phyloP scores from a whole-genome alignment of 192 early-diverging fungal genomes.

The Spinellus fusiger region DNA sequence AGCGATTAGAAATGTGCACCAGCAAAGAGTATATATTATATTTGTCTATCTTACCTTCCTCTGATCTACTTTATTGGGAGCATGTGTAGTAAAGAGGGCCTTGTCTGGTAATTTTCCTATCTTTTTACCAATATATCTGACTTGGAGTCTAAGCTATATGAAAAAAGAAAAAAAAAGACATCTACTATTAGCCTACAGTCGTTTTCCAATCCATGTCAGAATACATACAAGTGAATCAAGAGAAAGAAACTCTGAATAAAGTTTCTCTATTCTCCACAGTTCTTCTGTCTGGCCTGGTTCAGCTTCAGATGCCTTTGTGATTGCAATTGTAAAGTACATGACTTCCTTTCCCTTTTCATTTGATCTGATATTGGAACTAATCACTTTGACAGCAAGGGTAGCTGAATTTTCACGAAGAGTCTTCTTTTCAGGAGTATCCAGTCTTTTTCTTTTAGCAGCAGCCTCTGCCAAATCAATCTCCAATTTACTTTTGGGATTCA shows the following conservation, averaged over 20 bases:
- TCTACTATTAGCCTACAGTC: too few species aligned
- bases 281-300: constrained; percentile 32
- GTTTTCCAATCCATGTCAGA: too few species aligned
- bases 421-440: neutral
- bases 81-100: constrained; percentile 70
- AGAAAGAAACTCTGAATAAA: constrained; percentile 75
- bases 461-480: too few species aligned
- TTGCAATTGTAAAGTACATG: constrained; percentile 49
- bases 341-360: constrained; percentile 79
- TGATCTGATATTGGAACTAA: constrained; percentile 54
- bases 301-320: constrained; percentile 21
- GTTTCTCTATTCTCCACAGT: constrained; percentile 82
- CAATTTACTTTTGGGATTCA: too few species aligned
- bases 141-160: constrained; percentile 17
- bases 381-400: constrained; percentile 28
- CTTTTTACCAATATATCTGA: constrained; percentile 39
- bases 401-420: neutral
- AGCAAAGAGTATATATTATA: neutral
- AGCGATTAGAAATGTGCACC: neutral
- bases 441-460: constrained; percentile 11
- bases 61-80: constrained; percentile 81
- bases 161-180: constrained; percentile 2
- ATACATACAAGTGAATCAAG: constrained; percentile 65
- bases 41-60: constrained; percentile 51
- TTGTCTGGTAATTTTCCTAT: constrained; percentile 82